Percentiles rank a stretch among this genome's conserved stretches.
Evolutionary conservation across 1,284 basidiomycete species (phyloP).

Genomic region (Kwoniella shivajii): DNA sequence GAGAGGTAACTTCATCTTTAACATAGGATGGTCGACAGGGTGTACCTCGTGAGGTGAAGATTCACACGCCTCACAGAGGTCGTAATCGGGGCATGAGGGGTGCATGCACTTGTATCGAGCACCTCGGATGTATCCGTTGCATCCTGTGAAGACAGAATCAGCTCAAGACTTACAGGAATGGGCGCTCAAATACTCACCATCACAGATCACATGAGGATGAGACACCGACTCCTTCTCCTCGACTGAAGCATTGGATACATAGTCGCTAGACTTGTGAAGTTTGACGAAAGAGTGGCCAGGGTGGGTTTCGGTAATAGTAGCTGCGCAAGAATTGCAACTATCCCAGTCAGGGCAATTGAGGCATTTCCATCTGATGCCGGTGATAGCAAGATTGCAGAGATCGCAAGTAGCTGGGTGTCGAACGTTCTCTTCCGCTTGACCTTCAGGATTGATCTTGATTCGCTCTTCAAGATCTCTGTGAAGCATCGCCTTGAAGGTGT

Average conservation of each 20-base stretch:
- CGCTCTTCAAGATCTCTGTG: constrained; percentile 48
- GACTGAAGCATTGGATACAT: constrained; percentile 25
- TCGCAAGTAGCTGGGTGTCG: constrained; percentile 49
- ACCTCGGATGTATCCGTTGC: constrained; percentile 43
- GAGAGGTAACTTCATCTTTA: constrained; percentile 67
- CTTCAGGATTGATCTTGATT: constrained; percentile 34
- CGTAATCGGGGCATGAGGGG: constrained; percentile 75
- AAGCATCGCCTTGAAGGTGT: constrained; percentile 51
- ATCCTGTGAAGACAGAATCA: constrained; percentile 19
- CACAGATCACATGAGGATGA: constrained; percentile 48
- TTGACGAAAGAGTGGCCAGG: constrained; percentile 75
- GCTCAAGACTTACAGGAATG: neutral
- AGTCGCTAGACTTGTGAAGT: constrained; percentile 62
- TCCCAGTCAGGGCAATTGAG: constrained; percentile 55
- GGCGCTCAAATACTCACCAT: constrained; percentile 25
- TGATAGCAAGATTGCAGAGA: constrained; percentile 43
- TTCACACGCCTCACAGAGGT: constrained; percentile 80
- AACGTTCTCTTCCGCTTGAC: constrained; percentile 19
- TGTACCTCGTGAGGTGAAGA: constrained; percentile 75
- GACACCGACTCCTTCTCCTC: constrained; percentile 57
- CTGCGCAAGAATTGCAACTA: constrained; percentile 70
- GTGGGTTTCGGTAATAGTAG: constrained; percentile 67
- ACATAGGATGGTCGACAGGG: constrained; percentile 70
- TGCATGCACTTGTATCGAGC: constrained; percentile 68
- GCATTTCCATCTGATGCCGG: constrained; percentile 53